Conservation (phyloP, 257 asterid species). For the Nicotiana knightiana region DNA sequence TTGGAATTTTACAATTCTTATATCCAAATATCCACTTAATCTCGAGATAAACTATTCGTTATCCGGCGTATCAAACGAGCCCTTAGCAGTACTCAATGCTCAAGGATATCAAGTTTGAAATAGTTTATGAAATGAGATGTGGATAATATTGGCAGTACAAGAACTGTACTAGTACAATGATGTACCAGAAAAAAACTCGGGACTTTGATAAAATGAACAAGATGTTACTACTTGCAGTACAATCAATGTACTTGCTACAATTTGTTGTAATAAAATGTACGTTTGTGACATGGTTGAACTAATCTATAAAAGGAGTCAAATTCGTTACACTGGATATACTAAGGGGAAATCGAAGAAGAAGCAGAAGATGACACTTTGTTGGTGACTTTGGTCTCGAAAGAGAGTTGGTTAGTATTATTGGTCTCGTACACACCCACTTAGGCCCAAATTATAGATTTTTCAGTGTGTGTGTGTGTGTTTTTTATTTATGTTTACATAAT, state of each 20-base stretch:
- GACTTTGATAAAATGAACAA: background rate
- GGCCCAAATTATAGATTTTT: too few relatives aligned
- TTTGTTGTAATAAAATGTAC: background rate
- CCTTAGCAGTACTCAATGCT: background rate
- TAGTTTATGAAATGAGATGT: background rate
- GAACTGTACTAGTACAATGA: background rate
- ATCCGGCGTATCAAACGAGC: too few relatives aligned
- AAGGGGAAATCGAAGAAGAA: background rate
- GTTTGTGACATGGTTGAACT: background rate
- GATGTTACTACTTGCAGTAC: background rate
- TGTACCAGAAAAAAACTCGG: background rate
- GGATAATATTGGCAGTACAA: background rate
- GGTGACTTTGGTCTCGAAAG: constrained; percentile 12
- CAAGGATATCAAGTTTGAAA: background rate
- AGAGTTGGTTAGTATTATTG: background rate
- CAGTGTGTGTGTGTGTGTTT: too few relatives aligned
- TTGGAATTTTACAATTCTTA: too few relatives aligned
- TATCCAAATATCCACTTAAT: too few relatives aligned
- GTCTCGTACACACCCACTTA: too few relatives aligned
- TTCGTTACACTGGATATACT: background rate
- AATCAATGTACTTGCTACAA: background rate
- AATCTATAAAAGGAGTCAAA: constrained; percentile 5
- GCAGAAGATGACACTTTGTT: constrained; percentile 13
- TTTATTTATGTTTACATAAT: too few relatives aligned
- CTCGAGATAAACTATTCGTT: too few relatives aligned